Evolutionary conservation across 495 filamentous ascomycete species (phyloP), one percentile per base, ranked within the genome.

Genomic region (Aspergillus avenaceus): DNA sequence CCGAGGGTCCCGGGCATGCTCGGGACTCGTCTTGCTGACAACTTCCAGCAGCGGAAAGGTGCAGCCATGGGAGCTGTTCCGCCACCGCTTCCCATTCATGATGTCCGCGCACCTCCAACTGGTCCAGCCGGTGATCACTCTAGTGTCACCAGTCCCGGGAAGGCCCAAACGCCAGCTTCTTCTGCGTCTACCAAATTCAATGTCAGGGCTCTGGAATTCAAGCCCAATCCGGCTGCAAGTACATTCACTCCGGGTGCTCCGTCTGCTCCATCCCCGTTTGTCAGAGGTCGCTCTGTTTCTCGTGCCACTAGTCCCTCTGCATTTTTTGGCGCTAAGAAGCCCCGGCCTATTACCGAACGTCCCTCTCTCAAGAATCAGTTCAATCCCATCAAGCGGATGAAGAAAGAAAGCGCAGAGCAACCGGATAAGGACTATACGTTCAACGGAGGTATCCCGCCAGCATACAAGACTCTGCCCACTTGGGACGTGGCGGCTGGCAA

Each of bases 141-240:
- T 23, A 53, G 60, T 22, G 50, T 76, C n/a, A 63, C 69, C 11
- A 75, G 69, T 58, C 71, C 75, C 32, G 67, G 59, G 22, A 72
- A 74, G 58, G 44, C 69, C n/a, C 77, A 75, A 26, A 76, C 72
- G 8, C 72, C 77, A 1, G 71, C 68, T 0, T 77, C 76, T 24
- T 72, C 76, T 45, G 70, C 77, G 37, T 78, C 81, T 8, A 76
- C 75, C 22, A 86, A 88, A 63, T 80, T 95, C 70, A 95, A 95
- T 56, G 89, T 87, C 2, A 84, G 82, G 42, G 91, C 86, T 25
- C 77, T 83, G 58, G 90, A 95, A 59, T 96, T 96, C 69, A 82
- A 84, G 54, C 90, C 90, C 3, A 91, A 84, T 58, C 82, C 88
- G 8, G 83, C 85, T 31, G 90, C 90, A 3, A 83, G 74, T 37